These are phyloP conservation scores for Flaveria bidentis DNA, from an alignment of 129 eudicot genomes.

Conservation along the genomic window DNA sequence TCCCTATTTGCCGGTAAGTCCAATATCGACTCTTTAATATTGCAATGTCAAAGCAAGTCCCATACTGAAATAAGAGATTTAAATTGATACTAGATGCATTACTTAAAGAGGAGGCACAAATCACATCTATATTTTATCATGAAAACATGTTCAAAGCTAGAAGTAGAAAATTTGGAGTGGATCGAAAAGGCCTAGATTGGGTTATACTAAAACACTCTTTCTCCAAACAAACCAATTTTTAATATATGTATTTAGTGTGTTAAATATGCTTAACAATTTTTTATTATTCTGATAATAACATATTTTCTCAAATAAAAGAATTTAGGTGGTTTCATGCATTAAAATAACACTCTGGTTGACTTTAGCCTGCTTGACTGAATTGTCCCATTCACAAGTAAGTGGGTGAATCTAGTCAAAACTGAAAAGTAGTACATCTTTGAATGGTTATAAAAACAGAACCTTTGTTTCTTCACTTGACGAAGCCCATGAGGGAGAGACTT, in stretches of 20 bases:
- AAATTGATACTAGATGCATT: neutral
- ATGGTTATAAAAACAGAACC: conserved; percentile 44
- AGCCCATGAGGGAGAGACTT: conserved; percentile 87
- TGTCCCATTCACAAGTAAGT: neutral
- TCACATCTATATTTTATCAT: neutral
- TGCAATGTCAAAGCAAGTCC: neutral
- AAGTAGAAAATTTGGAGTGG: neutral
- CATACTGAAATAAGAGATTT: neutral
- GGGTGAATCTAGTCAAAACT: neutral
- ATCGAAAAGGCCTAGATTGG: neutral
- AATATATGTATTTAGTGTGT: neutral
- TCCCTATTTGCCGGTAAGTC: neutral
- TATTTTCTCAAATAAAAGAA: neutral
- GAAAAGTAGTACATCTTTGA: conserved; percentile 1
- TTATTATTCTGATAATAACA: neutral
- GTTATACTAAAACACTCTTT: neutral
- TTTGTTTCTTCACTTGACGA: conserved; percentile 78
- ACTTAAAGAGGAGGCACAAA: neutral
- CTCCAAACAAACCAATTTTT: neutral
- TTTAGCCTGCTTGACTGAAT: neutral
- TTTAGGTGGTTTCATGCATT: neutral
- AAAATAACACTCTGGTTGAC: neutral
- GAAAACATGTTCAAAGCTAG: neutral
- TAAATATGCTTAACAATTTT: neutral
- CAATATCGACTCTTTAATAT: conserved; percentile 11